Conservation (phyloP, 2,329 filamentous ascomycete genomes). For the Aspergillus sp. region DNA sequence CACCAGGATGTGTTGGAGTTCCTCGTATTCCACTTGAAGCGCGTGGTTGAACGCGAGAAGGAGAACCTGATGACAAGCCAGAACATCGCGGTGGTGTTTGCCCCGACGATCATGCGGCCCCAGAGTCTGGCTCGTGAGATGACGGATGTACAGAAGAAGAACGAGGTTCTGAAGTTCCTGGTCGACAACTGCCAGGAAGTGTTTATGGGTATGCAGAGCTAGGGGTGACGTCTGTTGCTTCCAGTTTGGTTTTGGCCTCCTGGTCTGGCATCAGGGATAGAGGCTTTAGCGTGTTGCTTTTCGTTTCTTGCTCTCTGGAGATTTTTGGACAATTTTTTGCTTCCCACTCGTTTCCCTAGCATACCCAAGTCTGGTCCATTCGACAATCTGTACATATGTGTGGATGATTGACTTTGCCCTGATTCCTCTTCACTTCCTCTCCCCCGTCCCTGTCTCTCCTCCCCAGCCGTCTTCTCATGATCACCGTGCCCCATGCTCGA, state of each 20-base stretch:
- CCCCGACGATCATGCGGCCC: constrained; percentile 94
- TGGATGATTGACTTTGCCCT: not conserved
- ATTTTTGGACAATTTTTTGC: constrained; percentile 3
- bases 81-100: constrained; percentile 95
- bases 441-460: constrained; percentile 3
- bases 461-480: constrained; percentile 18
- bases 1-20: constrained; percentile 92
- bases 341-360: constrained; percentile 8
- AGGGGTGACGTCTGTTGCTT: constrained; percentile 2
- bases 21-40: constrained; percentile 85
- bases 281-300: constrained; percentile 5
- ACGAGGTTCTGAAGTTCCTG: constrained; percentile 85
- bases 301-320: constrained; percentile 1
- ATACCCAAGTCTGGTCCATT: constrained; percentile 12
- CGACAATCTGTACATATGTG: constrained; percentile 26
- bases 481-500: constrained; percentile 29
- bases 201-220: constrained; percentile 55
- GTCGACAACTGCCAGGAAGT: constrained; percentile 85
- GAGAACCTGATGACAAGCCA: constrained; percentile 96
- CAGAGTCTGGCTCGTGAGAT: constrained; percentile 88
- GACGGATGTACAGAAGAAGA: constrained; percentile 93
- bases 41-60: constrained; percentile 76
- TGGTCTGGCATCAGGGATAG: constrained; percentile 12
- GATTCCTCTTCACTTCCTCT: constrained; percentile 1
- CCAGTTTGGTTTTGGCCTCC: constrained; percentile 5